Percentiles rank a stretch among this genome's conserved stretches.
Conservation (phyloP, 108 stramenopile species). For the Asterionellopsis glacialis region DNA sequence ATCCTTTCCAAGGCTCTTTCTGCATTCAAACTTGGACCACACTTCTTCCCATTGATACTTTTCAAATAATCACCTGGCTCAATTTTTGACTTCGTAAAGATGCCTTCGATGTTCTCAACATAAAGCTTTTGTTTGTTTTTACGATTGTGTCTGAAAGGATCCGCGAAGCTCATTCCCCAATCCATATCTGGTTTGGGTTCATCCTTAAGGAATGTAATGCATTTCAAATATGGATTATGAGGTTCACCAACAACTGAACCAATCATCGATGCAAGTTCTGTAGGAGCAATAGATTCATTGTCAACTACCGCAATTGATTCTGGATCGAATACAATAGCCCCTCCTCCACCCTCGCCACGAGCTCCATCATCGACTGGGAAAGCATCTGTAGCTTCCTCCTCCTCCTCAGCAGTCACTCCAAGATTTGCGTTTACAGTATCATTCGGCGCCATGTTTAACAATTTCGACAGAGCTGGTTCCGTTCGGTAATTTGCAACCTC, state of each 20-base stretch:
- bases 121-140: not conserved
- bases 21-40: slow-evolving; percentile 10
- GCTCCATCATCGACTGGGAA: too few relatives aligned
- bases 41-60: slow-evolving; percentile 22
- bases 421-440: too few relatives aligned
- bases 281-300: slow-evolving; percentile 17
- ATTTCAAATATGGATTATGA: slow-evolving; percentile 24
- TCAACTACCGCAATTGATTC: too few relatives aligned
- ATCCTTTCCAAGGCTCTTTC: slow-evolving; percentile 22
- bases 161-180: slow-evolving; percentile 10
- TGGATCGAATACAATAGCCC: too few relatives aligned
- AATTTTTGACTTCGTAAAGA: slow-evolving; percentile 18
- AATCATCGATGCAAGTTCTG: slow-evolving; percentile 27
- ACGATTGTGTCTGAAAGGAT: slow-evolving; percentile 1
- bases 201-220: slow-evolving; percentile 24
- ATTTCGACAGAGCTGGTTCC: too few relatives aligned
- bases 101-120: not conserved
- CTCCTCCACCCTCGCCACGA: too few relatives aligned
- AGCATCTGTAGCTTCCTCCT: too few relatives aligned
- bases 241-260: slow-evolving; percentile 27
- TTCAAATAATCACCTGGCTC: slow-evolving; percentile 24
- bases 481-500: too few relatives aligned
- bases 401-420: too few relatives aligned
- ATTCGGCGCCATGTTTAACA: too few relatives aligned
- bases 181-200: not conserved